Evolutionary conservation across 352 stramenopile genomes (phyloP).

Genomic region (Thalassiosira hispida): DNA sequence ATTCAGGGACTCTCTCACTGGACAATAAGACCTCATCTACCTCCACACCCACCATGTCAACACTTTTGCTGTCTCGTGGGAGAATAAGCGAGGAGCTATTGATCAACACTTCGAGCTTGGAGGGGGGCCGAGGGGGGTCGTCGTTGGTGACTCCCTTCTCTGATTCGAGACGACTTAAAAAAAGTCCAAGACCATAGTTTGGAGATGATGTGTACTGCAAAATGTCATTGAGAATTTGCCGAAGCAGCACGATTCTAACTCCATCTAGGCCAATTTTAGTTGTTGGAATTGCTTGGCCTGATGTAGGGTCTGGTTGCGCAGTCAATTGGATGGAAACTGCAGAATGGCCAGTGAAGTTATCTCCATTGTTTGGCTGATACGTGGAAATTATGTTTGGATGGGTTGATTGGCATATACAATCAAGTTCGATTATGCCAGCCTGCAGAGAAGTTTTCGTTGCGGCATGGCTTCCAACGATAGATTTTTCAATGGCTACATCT

Average conservation of each 20-base stretch:
- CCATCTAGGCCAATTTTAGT: constrained; percentile 56
- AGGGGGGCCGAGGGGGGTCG: constrained; percentile 22
- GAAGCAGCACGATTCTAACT: constrained; percentile 71
- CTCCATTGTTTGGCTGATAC: constrained; percentile 23
- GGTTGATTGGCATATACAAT: constrained; percentile 57
- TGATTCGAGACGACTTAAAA: constrained; percentile 47
- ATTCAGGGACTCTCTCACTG: constrained; percentile 24
- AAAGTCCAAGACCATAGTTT: constrained; percentile 67
- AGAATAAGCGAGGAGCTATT: constrained; percentile 73
- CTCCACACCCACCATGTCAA: constrained; percentile 76
- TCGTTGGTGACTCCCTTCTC: constrained; percentile 30
- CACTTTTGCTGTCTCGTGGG: constrained; percentile 65
- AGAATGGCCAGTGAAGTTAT: constrained; percentile 39
- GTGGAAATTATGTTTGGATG: constrained; percentile 71
- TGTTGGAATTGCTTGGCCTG: constrained; percentile 28
- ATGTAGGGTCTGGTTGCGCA: not conserved
- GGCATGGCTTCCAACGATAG: constrained; percentile 6
- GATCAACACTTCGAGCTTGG: constrained; percentile 53
- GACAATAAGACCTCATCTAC: constrained; percentile 49
- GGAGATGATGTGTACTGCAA: constrained; percentile 77
- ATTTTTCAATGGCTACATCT: constrained; percentile 40
- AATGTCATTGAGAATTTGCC: constrained; percentile 78
- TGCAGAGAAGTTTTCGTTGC: constrained; percentile 31
- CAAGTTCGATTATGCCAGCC: constrained; percentile 20
- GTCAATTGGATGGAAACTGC: constrained; percentile 55